Percentiles rank a stretch among this genome's conserved stretches.
Conservation (phyloP, 345 rosid genomes). For the Arabis alpina region DNA sequence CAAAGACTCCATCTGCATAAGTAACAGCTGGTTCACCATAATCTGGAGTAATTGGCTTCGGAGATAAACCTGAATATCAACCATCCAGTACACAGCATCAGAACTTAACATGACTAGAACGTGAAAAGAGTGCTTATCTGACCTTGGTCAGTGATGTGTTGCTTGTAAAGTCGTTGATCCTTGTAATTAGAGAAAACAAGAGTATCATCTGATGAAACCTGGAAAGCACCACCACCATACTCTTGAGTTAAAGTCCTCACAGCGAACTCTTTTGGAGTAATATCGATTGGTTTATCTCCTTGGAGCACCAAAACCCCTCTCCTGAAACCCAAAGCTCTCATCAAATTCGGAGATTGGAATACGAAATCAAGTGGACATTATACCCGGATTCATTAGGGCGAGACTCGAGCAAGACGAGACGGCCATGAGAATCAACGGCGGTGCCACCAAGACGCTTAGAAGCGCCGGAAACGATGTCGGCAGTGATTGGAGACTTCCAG, state of each 20-base stretch:
- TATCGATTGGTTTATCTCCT: conserved; percentile 55
- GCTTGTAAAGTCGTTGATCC: conserved; percentile 86
- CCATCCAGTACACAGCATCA: conserved; percentile 21
- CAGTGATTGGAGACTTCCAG: conserved; percentile 93
- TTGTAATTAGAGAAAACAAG: conserved; percentile 83
- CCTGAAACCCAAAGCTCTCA: conserved; percentile 40
- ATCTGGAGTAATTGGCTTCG: conserved; percentile 78
- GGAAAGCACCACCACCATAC: conserved; percentile 95
- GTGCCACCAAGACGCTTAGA: conserved; percentile 83
- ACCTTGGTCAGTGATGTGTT: conserved; percentile 55
- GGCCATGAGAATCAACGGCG: conserved; percentile 70
- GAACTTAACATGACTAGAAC: not conserved
- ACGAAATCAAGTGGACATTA: not conserved
- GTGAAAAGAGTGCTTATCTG: not conserved
- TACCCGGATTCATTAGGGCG: conserved; percentile 89
- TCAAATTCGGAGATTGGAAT: not conserved
- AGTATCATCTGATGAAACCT: conserved; percentile 56
- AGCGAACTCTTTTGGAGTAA: conserved; percentile 81
- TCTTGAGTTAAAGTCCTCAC: conserved; percentile 89
- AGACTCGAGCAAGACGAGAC: conserved; percentile 80
- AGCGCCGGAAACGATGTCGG: conserved; percentile 81
- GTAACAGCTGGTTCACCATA: conserved; percentile 64
- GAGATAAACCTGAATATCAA: conserved; percentile 55
- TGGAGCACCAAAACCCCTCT: conserved; percentile 72
- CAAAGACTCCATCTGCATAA: conserved; percentile 93